Base-by-base conservation (phyloP, 768 basidiomycete species). In the Termitomyces sp. region DNA sequence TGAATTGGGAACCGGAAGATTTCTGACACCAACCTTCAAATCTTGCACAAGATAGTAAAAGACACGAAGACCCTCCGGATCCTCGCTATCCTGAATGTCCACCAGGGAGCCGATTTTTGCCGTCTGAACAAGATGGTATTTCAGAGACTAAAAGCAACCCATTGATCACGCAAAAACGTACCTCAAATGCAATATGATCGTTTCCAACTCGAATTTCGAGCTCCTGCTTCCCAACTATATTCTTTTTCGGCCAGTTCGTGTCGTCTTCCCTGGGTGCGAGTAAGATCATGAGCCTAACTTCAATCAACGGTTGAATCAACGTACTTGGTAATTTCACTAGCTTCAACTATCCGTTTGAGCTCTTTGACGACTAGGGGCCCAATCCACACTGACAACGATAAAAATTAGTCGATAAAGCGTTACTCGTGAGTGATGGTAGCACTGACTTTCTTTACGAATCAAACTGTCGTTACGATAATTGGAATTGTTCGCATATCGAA, bases 11-110 rank as follows among this genome's bases (percentile, higher is more conserved):
- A 32, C 59, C 43, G 13, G 40, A 32, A 34, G 33, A 39, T 34
- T 0, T 6, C 13, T 50, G 8, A 43, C 3, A 66, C 82, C 39
- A 56, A 90, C 96, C 83, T 93, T 97, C 67, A 99, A 78, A 73
- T 99, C 97, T 74, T 99, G 97, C 5, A 99, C 93, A 27, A 99
- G 84, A 71, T 98, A 99, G 74, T 99, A 99, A 73, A 98, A 98
- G 54, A 98, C 95, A 13, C 96, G 87, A 37, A 99, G 82, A 1
- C 97, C 97, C 68, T 99, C 97, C 0, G 97, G 95, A 67, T 99
- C 97, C 68, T 96, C 91, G 53, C 92, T 95, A 69, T 97, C 95
- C 65, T 95, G 91, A 47, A 98, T 96, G 65, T 99, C 97, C 45
- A 96, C 94, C 40, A 99, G 74, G 10, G 95, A 91, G 22, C 97